Conservation (phyloP, 345 rosid species). For the Raphanus raphanistrum region DNA sequence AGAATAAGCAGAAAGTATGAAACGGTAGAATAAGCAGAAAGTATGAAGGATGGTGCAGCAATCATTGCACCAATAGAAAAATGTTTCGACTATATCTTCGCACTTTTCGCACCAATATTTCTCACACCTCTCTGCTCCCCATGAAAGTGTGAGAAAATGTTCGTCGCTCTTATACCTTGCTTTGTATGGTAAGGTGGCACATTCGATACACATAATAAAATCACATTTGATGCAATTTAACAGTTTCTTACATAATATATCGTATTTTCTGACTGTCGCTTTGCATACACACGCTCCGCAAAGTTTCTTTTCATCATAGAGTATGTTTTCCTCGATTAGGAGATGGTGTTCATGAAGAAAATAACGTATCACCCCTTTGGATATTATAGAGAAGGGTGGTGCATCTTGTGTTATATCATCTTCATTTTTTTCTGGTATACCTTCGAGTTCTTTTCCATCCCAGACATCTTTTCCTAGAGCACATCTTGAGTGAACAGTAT, state of each 20-base stretch:
- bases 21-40: not conserved
- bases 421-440: not conserved
- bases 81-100: not conserved
- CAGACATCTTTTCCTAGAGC: not conserved
- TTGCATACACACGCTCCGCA: not conserved
- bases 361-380: not conserved
- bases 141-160: not conserved
- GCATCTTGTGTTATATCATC: not conserved
- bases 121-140: not conserved
- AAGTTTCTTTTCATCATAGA: not conserved
- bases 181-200: not conserved
- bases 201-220: not conserved
- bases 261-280: not conserved
- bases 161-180: not conserved
- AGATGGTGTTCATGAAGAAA: constrained; percentile 12
- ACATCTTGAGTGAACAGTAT: not conserved
- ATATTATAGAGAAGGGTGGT: not conserved
- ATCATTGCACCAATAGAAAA: not conserved
- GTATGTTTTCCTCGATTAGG: not conserved
- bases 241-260: not conserved
- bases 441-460: not conserved
- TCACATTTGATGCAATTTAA: not conserved
- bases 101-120: not conserved
- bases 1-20: too few relatives aligned
- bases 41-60: not conserved